Evolutionary conservation across 1,284 basidiomycete species (phyloP).

Genomic region (Cryptococcus hybrid): DNA sequence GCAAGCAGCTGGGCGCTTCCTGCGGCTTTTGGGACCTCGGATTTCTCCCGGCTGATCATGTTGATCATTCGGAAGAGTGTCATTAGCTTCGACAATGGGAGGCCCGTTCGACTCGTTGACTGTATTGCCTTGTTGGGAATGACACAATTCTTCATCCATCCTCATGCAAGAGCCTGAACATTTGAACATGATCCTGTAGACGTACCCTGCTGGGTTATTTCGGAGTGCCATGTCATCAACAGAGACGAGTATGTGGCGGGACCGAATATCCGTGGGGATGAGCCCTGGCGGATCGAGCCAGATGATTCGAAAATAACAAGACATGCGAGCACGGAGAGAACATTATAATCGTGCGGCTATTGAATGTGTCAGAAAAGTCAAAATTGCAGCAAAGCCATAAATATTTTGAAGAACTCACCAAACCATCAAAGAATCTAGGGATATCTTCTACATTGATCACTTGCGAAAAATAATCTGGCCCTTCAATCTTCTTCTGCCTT

Average conservation of each 20-base stretch:
- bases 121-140: background rate
- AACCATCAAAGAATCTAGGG: background rate
- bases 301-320: background rate
- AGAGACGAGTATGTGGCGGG: background rate
- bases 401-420: background rate
- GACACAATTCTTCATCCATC: background rate
- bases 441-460: background rate
- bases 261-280: constrained; percentile 1
- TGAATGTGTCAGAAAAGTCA: background rate
- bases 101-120: background rate
- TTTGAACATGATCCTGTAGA: background rate
- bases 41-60: background rate
- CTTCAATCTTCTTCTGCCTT: constrained; percentile 1
- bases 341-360: constrained; percentile 2
- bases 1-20: background rate
- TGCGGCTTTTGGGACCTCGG: background rate
- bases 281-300: constrained; percentile 2
- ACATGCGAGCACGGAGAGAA: constrained; percentile 1
- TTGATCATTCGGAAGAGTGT: background rate
- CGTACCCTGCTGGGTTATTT: background rate
- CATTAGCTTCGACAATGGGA: no score
- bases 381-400: background rate
- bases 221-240: background rate
- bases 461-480: background rate
- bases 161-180: background rate